Evolutionary conservation across 805 yeast genomes (phyloP), one percentile per base, ranked within the genome.

Genomic region (Kodamaea lidongshanica): DNA sequence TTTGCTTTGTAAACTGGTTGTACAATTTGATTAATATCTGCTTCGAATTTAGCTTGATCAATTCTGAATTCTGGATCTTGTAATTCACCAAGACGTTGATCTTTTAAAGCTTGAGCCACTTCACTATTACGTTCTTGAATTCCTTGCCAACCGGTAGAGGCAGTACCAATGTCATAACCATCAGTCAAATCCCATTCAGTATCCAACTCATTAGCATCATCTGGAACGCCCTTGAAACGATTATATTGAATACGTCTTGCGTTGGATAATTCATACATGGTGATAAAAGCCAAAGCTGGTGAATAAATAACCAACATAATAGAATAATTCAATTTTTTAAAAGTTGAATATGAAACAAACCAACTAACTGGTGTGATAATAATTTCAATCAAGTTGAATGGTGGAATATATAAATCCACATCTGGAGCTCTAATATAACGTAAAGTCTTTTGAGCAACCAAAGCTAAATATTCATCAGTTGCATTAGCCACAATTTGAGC

Each of bases 371-470:
- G 69, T 19, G 42, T 28, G 11, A 64, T 39, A 4, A 42, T 17
- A 1, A 79, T 28, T 53, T 86, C 95, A 32, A 86, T 56, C 42
- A 86, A 52, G 51, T 86, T 86, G 40, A 84, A 67, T 4, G 95
- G 95, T 4, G 95, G 89, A 15, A 84, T 87, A 50, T 74, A 86
- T 23, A 85, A 81, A 47, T 81, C 76, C 35, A 76, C 79, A 58
- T 86, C 95, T 0, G 95, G 95, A 0, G 95, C 95, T 44, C 95
- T 68, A 31, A 85, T 76, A 50, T 81, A 86, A 38, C 88, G 68
- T 43, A 86, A 66, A 1, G 94, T 84, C 62, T 86, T 84, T 39
- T 81, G 81, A 4, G 95, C 83, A 42, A 82, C 82, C 32, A 84
- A 67, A 0, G 94, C 94, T 63, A 85, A 70, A 49, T 79, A 86